Percentiles rank a stretch among this genome's conserved stretches.
phyloP scores from a whole-genome alignment of 106 monocot species.

The Iris macrosiphon region DNA sequence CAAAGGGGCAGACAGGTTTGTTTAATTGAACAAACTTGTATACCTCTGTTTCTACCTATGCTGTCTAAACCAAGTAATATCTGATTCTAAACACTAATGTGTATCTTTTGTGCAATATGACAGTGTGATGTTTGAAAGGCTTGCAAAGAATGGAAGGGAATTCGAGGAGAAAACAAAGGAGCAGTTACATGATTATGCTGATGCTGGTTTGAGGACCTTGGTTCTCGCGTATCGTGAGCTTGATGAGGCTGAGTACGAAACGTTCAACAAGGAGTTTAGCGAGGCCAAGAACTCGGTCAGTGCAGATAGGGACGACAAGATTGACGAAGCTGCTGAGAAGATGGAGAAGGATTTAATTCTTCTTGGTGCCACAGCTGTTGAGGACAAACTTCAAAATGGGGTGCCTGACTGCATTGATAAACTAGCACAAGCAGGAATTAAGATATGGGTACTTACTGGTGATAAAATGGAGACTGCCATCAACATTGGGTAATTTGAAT shows the following conservation, averaged over 20 bases:
- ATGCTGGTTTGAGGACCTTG: constrained; percentile 88
- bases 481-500: constrained; percentile 99
- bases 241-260: constrained; percentile 56
- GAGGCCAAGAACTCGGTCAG: constrained; percentile 69
- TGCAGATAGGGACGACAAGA: constrained; percentile 79
- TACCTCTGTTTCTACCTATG: too few relatives aligned
- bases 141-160: constrained; percentile 39
- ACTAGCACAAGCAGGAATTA: constrained; percentile 93
- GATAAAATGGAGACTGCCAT: constrained; percentile 99
- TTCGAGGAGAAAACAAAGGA: constrained; percentile 64
- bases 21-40: too few relatives aligned
- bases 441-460: constrained; percentile 93
- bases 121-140: constrained; percentile 92
- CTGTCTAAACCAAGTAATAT: too few relatives aligned
- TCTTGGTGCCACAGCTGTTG: constrained; percentile 93
- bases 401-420: constrained; percentile 99
- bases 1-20: constrained; percentile 94
- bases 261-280: constrained; percentile 48
- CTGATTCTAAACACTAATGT: too few relatives aligned
- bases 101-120: constrained; percentile 2
- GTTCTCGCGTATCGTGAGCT: constrained; percentile 92
- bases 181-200: constrained; percentile 79
- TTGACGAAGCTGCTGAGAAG: constrained; percentile 57
- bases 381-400: constrained; percentile 96
- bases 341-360: constrained; percentile 83